Conservation (phyloP, 495 filamentous ascomycete species). For the Penicillium pulvis region DNA sequence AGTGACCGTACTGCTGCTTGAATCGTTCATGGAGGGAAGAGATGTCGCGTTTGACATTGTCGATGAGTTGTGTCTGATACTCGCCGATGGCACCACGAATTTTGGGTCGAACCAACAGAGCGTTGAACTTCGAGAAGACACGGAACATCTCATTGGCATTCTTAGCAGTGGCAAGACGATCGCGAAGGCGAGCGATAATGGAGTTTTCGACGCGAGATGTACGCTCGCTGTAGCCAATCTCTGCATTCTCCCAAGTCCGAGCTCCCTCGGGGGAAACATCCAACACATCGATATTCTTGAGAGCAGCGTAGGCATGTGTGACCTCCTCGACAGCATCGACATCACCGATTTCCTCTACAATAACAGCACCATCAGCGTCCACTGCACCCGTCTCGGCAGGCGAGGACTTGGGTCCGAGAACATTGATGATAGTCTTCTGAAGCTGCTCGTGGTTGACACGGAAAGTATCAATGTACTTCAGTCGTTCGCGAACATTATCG, state of each 20-base stretch:
- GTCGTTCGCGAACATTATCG: conserved; percentile 78
- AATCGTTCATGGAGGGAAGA: conserved; percentile 91
- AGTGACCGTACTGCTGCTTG: conserved; percentile 97
- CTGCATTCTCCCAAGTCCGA: conserved; percentile 84
- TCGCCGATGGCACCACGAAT: conserved; percentile 96
- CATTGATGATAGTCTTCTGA: conserved; percentile 91
- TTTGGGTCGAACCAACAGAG: conserved; percentile 94
- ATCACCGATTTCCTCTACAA: conserved; percentile 93
- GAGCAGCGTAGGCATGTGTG: conserved; percentile 84
- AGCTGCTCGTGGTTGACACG: conserved; percentile 96
- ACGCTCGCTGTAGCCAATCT: conserved; percentile 94
- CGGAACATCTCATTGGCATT: conserved; percentile 99
- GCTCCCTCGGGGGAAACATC: conserved; percentile 90
- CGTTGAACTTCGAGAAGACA: conserved; percentile 99
- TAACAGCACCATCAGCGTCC: conserved; percentile 60
- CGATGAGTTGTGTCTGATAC: conserved; percentile 95
- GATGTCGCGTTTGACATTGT: conserved; percentile 95
- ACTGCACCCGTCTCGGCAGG: conserved; percentile 48
- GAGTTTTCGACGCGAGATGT: conserved; percentile 97
- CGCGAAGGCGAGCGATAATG: conserved; percentile 91
- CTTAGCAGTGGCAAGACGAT: conserved; percentile 92
- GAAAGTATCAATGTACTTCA: conserved; percentile 93
- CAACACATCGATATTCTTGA: conserved; percentile 92
- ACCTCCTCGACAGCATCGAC: conserved; percentile 99
- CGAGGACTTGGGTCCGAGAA: conserved; percentile 71